phyloP scores from a whole-genome alignment of 2,329 filamentous ascomycete genomes.

The Penicillium janthinellum region DNA sequence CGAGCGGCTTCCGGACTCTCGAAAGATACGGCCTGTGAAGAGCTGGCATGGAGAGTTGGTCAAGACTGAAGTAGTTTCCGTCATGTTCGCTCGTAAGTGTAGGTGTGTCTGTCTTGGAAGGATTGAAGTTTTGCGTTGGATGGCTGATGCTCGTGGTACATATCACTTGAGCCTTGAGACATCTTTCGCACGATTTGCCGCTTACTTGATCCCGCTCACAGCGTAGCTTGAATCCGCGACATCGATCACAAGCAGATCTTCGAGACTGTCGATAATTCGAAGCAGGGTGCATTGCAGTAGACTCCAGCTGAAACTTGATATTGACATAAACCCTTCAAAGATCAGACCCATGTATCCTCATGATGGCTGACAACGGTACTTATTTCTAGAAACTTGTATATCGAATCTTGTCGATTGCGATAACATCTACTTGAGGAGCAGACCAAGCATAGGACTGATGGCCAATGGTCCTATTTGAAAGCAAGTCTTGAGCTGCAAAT shows the following conservation, averaged over 20 bases:
- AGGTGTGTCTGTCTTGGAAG: not conserved
- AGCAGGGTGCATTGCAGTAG: constrained; percentile 18
- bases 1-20: constrained; percentile 13
- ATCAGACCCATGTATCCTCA: not conserved
- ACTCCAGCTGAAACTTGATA: not conserved
- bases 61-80: not conserved
- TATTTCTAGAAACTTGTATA: not conserved
- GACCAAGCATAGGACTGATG: constrained; percentile 5
- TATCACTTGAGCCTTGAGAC: constrained; percentile 27
- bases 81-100: constrained; percentile 4
- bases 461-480: constrained; percentile 15
- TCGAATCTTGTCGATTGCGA: constrained; percentile 6
- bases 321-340: not conserved
- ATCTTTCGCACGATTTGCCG: constrained; percentile 27
- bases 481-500: constrained; percentile 1
- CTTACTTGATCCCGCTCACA: constrained; percentile 26
- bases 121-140: constrained; percentile 5
- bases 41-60: constrained; percentile 10
- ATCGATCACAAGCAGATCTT: constrained; percentile 28
- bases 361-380: not conserved
- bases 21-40: constrained; percentile 16
- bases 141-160: constrained; percentile 26
- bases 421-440: constrained; percentile 7
- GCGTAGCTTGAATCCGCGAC: constrained; percentile 28
- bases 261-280: constrained; percentile 27